Base-by-base conservation (phyloP, 306 rosid genomes). In the Mucuna pruriens region DNA sequence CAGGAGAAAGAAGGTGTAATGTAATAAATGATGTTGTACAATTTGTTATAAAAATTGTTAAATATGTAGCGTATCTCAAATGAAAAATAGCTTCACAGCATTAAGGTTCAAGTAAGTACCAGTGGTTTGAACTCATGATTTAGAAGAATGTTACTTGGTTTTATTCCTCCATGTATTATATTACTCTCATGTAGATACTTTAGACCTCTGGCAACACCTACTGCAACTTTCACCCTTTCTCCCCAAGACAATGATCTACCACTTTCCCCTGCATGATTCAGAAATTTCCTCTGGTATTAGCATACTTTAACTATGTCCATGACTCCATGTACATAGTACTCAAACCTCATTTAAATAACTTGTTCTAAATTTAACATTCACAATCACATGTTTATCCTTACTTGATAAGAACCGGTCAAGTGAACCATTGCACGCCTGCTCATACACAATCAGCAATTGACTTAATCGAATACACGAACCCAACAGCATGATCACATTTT, bases 141-240 rank as follows among this genome's bases (percentile, higher is more conserved):
- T 68, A 94, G 85, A 46, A 94, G 91, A 84, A 94, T 89, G 89
- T 91, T 94, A 66, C 89, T 91, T 44, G 98, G 94, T 72, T 91
- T 91, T 71, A 94, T 81, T 61, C 85, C 90, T 88, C 95, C 91
- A 79, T 94, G 98, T 82, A 88, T 84, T 68, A 92, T 89, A 70
- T 85, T 84, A 79, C 88, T 92, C 25, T 81, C 82, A 68, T 94
- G 98, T 34, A 94, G 88, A 83, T 88, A 88, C 26, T 85, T 87
- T 63, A 94, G 74, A 49, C 97, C 98, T 79, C 79, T 90, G 25
- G 90, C 90, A 16, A 87, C 82, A 71, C 97, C 97, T 49, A 77
- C 71, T n/a, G 97, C 97, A 58, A 94, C 79, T 81, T 90, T 90
- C 90, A 90, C 79, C 86, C 94, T 94, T 82, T 84, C 87, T 66